A percentile compares a stretch with the other conserved stretches of the same genome.
Evolutionary conservation across 1,139 yeast genomes (phyloP).

Genomic region (Geotrichum restrictum): DNA sequence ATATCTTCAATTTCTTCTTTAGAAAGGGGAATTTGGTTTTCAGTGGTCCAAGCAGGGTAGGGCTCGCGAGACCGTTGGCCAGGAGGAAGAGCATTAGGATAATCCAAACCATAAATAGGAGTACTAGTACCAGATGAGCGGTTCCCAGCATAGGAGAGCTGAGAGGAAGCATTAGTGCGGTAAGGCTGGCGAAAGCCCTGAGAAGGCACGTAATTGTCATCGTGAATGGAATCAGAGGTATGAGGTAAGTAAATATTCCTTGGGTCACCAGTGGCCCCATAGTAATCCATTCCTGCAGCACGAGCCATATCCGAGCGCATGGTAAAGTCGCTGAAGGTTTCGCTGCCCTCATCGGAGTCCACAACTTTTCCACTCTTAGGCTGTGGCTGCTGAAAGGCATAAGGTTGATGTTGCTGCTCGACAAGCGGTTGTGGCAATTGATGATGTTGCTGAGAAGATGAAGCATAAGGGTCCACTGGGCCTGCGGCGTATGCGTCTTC

Average conservation of each 20-base stretch:
- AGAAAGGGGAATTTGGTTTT: constrained; percentile 76
- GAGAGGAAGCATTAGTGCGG: constrained; percentile 37
- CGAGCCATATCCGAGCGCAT: constrained; percentile 44
- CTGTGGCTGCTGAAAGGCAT: constrained; percentile 23
- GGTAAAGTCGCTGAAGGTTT: constrained; percentile 45
- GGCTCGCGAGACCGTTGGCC: constrained; percentile 56
- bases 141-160: constrained; percentile 61
- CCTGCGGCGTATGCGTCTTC: constrained; percentile 35
- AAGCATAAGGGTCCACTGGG: constrained; percentile 37
- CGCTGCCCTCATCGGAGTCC: constrained; percentile 41
- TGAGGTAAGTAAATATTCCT: constrained; percentile 32
- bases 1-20: constrained; percentile 90
- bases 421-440: neutral
- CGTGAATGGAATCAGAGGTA: constrained; percentile 32
- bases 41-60: constrained; percentile 95
- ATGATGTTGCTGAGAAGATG: constrained; percentile 21
- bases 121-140: constrained; percentile 95
- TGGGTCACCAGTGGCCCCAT: constrained; percentile 36
- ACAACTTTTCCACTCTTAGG: constrained; percentile 27
- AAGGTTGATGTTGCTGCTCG: constrained; percentile 20
- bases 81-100: constrained; percentile 50
- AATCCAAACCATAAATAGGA: constrained; percentile 88
- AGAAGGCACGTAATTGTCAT: constrained; percentile 27
- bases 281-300: constrained; percentile 41
- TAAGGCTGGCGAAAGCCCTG: constrained; percentile 22